Percentiles rank a stretch among this genome's conserved stretches.
Conservation (phyloP, 305 asterid species). For the Salvia sclarea region DNA sequence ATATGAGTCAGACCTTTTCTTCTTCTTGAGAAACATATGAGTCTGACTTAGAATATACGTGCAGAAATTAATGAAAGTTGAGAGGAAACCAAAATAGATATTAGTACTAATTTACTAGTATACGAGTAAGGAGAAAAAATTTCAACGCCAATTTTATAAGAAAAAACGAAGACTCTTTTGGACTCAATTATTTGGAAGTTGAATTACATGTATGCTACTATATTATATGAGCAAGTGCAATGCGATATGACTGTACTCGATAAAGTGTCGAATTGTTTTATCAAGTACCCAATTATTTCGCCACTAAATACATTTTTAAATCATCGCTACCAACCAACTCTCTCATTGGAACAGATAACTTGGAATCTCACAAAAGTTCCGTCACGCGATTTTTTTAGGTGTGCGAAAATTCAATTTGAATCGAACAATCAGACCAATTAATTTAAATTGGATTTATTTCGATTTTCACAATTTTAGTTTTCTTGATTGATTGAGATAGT, state of each 20-base stretch:
- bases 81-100: too few relatives aligned
- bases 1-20: too few relatives aligned
- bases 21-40: too few relatives aligned
- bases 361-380: background rate
- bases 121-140: background rate
- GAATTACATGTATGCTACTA: background rate
- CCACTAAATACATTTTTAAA: background rate
- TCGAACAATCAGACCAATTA: background rate
- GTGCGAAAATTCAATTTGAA: background rate
- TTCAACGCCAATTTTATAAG: background rate
- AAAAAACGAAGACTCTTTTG: background rate
- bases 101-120: too few relatives aligned
- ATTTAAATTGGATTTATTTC: background rate
- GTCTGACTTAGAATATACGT: background rate
- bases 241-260: background rate
- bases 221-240: background rate
- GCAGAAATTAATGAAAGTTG: background rate
- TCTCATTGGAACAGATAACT: background rate
- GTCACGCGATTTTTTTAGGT: background rate
- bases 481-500: too few relatives aligned
- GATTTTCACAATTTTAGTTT: background rate
- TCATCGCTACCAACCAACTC: background rate
- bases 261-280: background rate
- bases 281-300: background rate
- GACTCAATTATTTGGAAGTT: slow-evolving; percentile 5